phyloP scores from a whole-genome alignment of 495 filamentous ascomycete species.

The Xylona heveae region DNA sequence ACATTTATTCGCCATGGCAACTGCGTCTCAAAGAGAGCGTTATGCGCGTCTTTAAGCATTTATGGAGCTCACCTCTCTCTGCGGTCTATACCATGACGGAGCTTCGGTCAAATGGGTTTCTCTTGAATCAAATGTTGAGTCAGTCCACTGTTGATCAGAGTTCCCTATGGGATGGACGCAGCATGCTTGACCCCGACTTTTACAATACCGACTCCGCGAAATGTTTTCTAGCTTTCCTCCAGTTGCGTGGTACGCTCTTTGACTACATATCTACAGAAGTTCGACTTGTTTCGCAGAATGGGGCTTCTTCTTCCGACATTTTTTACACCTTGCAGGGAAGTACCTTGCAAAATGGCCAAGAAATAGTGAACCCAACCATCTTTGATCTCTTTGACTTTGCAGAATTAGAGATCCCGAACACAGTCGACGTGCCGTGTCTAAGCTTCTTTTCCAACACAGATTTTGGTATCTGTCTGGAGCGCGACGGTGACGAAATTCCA shows the following conservation, averaged over 20 bases:
- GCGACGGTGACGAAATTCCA: slow-evolving; percentile 22
- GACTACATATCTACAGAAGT: slow-evolving; percentile 74
- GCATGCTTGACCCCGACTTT: slow-evolving; percentile 33
- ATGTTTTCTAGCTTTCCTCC: slow-evolving; percentile 52
- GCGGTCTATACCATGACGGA: slow-evolving; percentile 49
- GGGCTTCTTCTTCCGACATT: slow-evolving; percentile 54
- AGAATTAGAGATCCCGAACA: slow-evolving; percentile 37
- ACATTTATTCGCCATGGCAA: slow-evolving; percentile 41
- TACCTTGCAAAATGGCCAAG: slow-evolving; percentile 33
- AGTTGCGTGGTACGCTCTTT: slow-evolving; percentile 47
- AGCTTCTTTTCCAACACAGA: slow-evolving; percentile 37
- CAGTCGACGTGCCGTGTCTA: slow-evolving; percentile 24
- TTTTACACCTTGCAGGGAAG: slow-evolving; percentile 37
- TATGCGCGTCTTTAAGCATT: slow-evolving; percentile 50
- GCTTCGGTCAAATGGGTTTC: slow-evolving; percentile 50
- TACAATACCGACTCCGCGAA: slow-evolving; percentile 36
- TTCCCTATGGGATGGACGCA: slow-evolving; percentile 45
- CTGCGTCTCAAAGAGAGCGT: slow-evolving; percentile 50
- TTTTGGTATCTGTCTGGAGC: slow-evolving; percentile 32
- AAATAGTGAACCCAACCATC: slow-evolving; percentile 43
- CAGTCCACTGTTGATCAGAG: slow-evolving; percentile 41
- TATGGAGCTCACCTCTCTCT: slow-evolving; percentile 78
- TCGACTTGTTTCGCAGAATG: slow-evolving; percentile 44
- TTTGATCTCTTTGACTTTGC: slow-evolving; percentile 92
- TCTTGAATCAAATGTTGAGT: slow-evolving; percentile 43